These are phyloP conservation scores for Porpolomopsis calyptriformis DNA, from an alignment of 768 basidiomycete species.

Conservation along the genomic window DNA sequence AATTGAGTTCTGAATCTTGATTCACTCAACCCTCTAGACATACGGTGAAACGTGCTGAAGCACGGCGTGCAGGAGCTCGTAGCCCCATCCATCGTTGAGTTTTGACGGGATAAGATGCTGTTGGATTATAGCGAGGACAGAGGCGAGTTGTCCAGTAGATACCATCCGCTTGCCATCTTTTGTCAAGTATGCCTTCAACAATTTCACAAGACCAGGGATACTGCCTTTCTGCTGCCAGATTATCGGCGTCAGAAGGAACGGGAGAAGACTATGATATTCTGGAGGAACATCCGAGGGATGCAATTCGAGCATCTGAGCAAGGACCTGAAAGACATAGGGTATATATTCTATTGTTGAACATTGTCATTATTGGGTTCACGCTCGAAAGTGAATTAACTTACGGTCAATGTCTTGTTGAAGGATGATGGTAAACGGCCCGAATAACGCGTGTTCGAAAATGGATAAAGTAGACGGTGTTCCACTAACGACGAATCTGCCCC, in stretches of 20 bases:
- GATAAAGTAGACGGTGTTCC: constrained; percentile 56
- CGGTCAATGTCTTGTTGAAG: constrained; percentile 90
- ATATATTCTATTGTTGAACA: constrained; percentile 65
- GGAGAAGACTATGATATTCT: constrained; percentile 70
- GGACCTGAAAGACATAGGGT: constrained; percentile 93
- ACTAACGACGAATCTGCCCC: constrained; percentile 64
- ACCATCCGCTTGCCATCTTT: constrained; percentile 63
- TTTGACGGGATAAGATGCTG: constrained; percentile 84
- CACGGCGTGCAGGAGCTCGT: constrained; percentile 76
- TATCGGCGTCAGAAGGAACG: constrained; percentile 72
- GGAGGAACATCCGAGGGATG: constrained; percentile 57
- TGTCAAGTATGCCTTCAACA: constrained; percentile 74
- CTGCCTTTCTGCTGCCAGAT: constrained; percentile 93
- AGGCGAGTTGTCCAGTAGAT: constrained; percentile 57
- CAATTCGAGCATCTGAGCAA: constrained; percentile 89
- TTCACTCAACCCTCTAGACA: too few relatives aligned
- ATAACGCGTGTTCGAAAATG: constrained; percentile 71
- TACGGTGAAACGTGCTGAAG: constrained; percentile 67
- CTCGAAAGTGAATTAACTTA: constrained; percentile 28
- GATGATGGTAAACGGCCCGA: constrained; percentile 80
- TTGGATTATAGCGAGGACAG: constrained; percentile 79
- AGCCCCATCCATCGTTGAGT: constrained; percentile 82
- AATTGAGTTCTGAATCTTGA: too few relatives aligned
- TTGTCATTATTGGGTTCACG: neutral
- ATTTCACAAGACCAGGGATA: constrained; percentile 83